A percentile compares a stretch with the other conserved stretches of the same genome.
These are phyloP conservation scores for Chytridium lagenaria DNA, from an alignment of 371 early-diverging fungal species.

Conservation along the genomic window DNA sequence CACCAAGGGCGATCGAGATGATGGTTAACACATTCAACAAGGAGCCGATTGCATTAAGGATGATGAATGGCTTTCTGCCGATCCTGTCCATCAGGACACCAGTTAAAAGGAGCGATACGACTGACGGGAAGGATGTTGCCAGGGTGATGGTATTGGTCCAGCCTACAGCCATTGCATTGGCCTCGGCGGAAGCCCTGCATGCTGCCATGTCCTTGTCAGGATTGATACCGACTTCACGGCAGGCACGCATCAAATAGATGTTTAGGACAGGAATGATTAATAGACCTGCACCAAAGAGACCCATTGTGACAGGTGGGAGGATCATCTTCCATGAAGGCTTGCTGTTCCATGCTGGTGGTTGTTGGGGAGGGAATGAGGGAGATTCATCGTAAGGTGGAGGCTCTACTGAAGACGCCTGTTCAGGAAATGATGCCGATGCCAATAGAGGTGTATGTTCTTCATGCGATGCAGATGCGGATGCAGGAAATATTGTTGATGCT, in stretches of 20 bases:
- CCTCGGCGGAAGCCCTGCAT: not conserved
- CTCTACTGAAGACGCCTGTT: no score
- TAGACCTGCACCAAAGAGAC: not conserved
- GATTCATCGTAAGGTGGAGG: no score
- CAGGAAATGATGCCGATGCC: no score
- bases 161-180: not conserved
- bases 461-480: no score
- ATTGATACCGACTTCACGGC: not conserved
- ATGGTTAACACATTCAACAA: not conserved
- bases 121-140: not conserved
- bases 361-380: no score
- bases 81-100: slow-evolving; percentile 2
- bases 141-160: not conserved
- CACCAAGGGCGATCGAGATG: not conserved
- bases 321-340: no score
- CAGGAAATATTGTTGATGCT: no score
- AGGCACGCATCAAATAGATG: not conserved
- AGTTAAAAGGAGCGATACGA: not conserved
- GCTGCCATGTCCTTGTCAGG: not conserved
- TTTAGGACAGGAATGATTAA: not conserved
- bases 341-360: no score
- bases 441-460: no score
- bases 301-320: not conserved
- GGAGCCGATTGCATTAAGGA: not conserved
- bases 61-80: slow-evolving; percentile 2